phyloP scores from a whole-genome alignment of 805 yeast genomes.

The Cyberlindnera lachancei region DNA sequence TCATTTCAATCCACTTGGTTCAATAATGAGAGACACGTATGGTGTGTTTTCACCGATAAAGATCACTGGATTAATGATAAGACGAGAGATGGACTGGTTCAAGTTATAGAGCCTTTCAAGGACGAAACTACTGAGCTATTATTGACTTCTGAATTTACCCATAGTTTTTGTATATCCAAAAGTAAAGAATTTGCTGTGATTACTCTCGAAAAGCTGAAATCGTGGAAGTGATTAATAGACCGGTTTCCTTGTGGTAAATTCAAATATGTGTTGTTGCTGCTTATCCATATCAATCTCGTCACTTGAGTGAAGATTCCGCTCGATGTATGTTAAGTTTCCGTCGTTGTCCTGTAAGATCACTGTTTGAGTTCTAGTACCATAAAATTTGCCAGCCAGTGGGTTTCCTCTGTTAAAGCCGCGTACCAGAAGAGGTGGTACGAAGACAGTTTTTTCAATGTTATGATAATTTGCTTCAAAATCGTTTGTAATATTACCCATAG shows the following conservation, averaged over 20 bases:
- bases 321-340: conserved; percentile 52
- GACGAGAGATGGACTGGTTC: conserved; percentile 36
- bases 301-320: conserved; percentile 48
- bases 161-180: conserved; percentile 55
- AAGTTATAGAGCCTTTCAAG: conserved; percentile 26
- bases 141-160: conserved; percentile 35
- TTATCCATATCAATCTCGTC: conserved; percentile 29
- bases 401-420: conserved; percentile 26
- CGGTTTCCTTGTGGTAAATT: conserved; percentile 5
- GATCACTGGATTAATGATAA: conserved; percentile 61
- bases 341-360: conserved; percentile 50
- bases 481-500: conserved; percentile 21
- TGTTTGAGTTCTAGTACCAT: conserved; percentile 88
- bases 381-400: conserved; percentile 43
- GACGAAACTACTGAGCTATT: conserved; percentile 24
- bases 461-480: conserved; percentile 30
- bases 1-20: conserved; percentile 44
- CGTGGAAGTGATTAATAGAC: no score
- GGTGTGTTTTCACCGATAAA: conserved; percentile 49
- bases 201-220: conserved; percentile 21
- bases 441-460: conserved; percentile 50
- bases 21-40: conserved; percentile 24
- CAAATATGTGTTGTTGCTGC: conserved; percentile 16
- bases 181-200: conserved; percentile 38
- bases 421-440: conserved; percentile 57